Conservation (phyloP, 2,329 filamentous ascomycete species). For the Colletotrichum sp. region DNA sequence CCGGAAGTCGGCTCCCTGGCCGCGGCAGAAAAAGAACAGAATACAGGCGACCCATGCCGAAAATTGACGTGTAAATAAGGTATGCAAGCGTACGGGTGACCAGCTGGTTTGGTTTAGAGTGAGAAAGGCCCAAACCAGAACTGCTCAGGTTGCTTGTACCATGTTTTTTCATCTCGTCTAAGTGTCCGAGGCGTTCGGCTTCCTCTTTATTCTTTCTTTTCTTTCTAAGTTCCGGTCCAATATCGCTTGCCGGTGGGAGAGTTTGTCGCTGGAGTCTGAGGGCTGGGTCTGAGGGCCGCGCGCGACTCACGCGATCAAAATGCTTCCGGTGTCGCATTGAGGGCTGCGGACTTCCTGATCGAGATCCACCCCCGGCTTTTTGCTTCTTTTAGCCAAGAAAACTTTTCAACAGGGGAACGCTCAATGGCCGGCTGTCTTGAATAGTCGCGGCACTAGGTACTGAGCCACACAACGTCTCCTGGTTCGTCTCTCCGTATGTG, state of each 20-base stretch:
- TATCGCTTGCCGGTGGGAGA: not conserved
- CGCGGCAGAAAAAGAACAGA: not conserved
- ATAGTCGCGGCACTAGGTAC: accelerated
- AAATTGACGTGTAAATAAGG: not conserved
- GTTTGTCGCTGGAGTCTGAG: not conserved
- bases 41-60: not conserved
- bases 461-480: accelerated
- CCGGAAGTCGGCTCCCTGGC: not conserved
- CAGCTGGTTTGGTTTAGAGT: not conserved
- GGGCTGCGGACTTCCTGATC: not conserved
- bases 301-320: not conserved
- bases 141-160: not conserved
- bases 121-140: not conserved
- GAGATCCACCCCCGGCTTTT: not conserved
- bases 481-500: not conserved
- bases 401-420: not conserved
- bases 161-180: not conserved
- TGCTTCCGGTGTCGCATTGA: not conserved
- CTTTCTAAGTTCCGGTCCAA: not conserved
- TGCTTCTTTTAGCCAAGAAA: not conserved
- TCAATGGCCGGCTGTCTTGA: not conserved
- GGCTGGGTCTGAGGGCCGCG: not conserved
- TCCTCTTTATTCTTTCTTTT: not conserved
- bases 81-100: not conserved
- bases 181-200: not conserved